phyloP scores from a whole-genome alignment of 1,284 basidiomycete species.

The Tilletia indica region DNA sequence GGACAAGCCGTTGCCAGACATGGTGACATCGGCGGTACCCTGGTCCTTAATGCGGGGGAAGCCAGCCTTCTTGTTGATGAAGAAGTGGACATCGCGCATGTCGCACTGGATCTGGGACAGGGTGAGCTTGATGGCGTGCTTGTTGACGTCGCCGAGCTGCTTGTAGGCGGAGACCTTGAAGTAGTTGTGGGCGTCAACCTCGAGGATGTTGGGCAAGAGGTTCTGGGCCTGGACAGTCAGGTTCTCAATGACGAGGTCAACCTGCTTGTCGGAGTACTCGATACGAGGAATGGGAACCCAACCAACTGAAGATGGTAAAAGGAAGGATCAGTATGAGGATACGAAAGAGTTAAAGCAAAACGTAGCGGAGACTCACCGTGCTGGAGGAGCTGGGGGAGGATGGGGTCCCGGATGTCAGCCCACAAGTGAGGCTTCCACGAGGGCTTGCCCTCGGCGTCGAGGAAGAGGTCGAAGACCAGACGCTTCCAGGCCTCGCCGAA shows the following conservation, averaged over 20 bases:
- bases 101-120: slow-evolving; percentile 85
- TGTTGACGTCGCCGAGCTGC: slow-evolving; percentile 39
- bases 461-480: slow-evolving; percentile 76
- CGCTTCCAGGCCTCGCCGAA: slow-evolving; percentile 80
- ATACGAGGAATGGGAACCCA: slow-evolving; percentile 68
- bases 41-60: slow-evolving; percentile 79
- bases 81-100: slow-evolving; percentile 86
- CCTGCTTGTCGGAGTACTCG: slow-evolving; percentile 49
- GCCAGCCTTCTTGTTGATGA: slow-evolving; percentile 61
- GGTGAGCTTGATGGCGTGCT: slow-evolving; percentile 47
- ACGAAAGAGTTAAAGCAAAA: slow-evolving; percentile 10
- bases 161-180: slow-evolving; percentile 65
- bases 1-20: slow-evolving; percentile 76
- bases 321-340: background rate
- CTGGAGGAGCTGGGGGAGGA: slow-evolving; percentile 75
- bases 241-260: slow-evolving; percentile 82
- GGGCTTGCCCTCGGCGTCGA: slow-evolving; percentile 61
- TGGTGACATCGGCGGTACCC: slow-evolving; percentile 85
- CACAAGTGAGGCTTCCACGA: slow-evolving; percentile 82
- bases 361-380: slow-evolving; percentile 23
- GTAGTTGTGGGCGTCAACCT: slow-evolving; percentile 77
- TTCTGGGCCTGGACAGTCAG: slow-evolving; percentile 77
- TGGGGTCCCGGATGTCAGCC: slow-evolving; percentile 77
- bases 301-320: slow-evolving; percentile 64
- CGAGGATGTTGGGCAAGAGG: slow-evolving; percentile 66